Conservation (phyloP, 2,329 filamentous ascomycete genomes). For the Talaromyces sp. region DNA sequence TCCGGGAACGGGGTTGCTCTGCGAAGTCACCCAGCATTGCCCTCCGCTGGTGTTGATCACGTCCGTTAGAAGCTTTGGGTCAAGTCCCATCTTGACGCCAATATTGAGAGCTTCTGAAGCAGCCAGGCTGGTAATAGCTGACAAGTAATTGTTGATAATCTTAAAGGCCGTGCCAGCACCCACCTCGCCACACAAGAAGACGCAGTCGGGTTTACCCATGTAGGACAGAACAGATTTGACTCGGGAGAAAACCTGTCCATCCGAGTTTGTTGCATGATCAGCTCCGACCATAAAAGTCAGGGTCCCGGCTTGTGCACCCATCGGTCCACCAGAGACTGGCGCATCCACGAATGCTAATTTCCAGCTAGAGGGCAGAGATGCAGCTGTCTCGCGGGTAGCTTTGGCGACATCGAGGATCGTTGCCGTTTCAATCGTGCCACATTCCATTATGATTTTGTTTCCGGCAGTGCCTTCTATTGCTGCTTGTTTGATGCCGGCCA, state of each 20-base stretch:
- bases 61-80: slow-evolving; percentile 22
- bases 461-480: slow-evolving; percentile 30
- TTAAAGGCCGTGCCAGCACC: slow-evolving; percentile 27
- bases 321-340: slow-evolving; percentile 48
- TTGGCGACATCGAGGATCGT: slow-evolving; percentile 45
- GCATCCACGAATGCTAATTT: slow-evolving; percentile 42
- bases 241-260: slow-evolving; percentile 37
- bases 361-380: slow-evolving; percentile 22
- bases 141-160: slow-evolving; percentile 27
- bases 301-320: slow-evolving; percentile 46
- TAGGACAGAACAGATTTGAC: slow-evolving; percentile 33
- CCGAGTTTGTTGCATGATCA: slow-evolving; percentile 25
- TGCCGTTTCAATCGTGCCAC: slow-evolving; percentile 50
- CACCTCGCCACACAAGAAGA: slow-evolving; percentile 26
- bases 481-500: slow-evolving; percentile 21
- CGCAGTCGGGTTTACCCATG: slow-evolving; percentile 46
- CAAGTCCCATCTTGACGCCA: slow-evolving; percentile 22
- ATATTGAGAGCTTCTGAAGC: slow-evolving; percentile 25
- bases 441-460: slow-evolving; percentile 47
- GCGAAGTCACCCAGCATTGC: slow-evolving; percentile 23
- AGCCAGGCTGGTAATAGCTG: slow-evolving; percentile 20
- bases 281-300: slow-evolving; percentile 56
- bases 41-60: slow-evolving; percentile 22
- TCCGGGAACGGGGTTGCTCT: slow-evolving; percentile 28
- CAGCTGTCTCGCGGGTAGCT: slow-evolving; percentile 14